Conservation (phyloP, 495 filamentous ascomycete genomes). For the Lasiosphaeria hispida region DNA sequence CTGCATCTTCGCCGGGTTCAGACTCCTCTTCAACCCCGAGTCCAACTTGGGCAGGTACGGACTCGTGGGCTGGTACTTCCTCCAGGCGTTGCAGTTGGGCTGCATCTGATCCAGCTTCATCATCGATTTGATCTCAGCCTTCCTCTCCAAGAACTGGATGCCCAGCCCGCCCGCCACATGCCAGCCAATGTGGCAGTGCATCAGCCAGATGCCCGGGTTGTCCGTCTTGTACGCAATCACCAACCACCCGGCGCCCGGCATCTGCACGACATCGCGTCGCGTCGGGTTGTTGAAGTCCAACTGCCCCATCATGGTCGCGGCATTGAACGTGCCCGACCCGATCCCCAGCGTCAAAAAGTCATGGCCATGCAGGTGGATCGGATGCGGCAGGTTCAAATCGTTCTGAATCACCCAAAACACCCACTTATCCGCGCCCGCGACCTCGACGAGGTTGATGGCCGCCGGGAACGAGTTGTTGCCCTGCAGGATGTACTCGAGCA, state of each 20-base stretch:
- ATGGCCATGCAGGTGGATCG: constrained; percentile 59
- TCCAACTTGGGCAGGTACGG: constrained; percentile 27
- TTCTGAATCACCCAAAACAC: constrained; percentile 40
- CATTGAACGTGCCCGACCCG: constrained; percentile 36
- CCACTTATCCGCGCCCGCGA: constrained; percentile 27
- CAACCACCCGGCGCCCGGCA: constrained; percentile 37
- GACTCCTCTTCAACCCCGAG: constrained; percentile 14
- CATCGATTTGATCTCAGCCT: constrained; percentile 35
- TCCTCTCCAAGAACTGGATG: constrained; percentile 46
- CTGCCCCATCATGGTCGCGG: constrained; percentile 16
- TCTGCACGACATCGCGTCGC: constrained; percentile 37
- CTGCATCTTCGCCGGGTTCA: neutral
- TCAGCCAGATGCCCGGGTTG: constrained; percentile 47
- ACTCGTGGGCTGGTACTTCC: constrained; percentile 33
- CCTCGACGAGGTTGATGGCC: constrained; percentile 31
- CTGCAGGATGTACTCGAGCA: constrained; percentile 32
- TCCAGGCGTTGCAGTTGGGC: constrained; percentile 43
- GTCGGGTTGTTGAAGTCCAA: constrained; percentile 42
- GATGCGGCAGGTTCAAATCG: constrained; percentile 36
- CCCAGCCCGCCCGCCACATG: constrained; percentile 47
- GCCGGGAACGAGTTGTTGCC: constrained; percentile 30
- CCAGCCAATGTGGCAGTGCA: constrained; percentile 54
- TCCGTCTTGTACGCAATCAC: constrained; percentile 47
- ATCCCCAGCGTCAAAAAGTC: constrained; percentile 57
- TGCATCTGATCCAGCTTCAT: constrained; percentile 34